Evolutionary conservation across 768 basidiomycete species (phyloP), one percentile per base, ranked within the genome.

Genomic region (Cystofilobasidium macerans): DNA sequence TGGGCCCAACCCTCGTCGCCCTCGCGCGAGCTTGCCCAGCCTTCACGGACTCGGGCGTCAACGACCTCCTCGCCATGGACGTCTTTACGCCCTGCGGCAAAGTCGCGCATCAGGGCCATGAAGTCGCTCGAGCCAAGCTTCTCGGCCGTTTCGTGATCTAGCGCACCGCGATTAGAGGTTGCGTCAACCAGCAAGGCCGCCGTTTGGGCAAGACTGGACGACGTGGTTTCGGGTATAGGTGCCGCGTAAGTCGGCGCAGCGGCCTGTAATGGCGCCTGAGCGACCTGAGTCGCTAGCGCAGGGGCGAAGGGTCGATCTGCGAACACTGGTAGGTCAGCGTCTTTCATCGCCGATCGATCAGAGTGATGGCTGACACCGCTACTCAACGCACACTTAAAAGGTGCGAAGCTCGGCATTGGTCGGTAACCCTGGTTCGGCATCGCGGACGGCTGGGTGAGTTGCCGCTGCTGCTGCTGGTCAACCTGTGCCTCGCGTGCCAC

Each of bases 111-210:
- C 32, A 95, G 80, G 26, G 81, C 81, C 80, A 95, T 79, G 74
- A 95, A 95, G 66, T 82, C 80, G 75, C 88, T 90, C 36, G 89
- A 82, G 76, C 83, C 81, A 72, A 95, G 91, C 74, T 94, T 95
- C 40, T 85, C 83, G 72, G 88, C 90, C 71, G 82, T 80, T 62
- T 88, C 87, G 65, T 42, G 16, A 35, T 57, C 28, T 5, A 57
- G 22, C 3, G 42, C 33, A 5, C 42, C n/a, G 28, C n/a, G n/a
- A n/a, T 85, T 77, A 71, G 82, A 79, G 54, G 93, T 82, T n/a
- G 85, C 81, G 47, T 88, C 83, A 62, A 94, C 78, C 43, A 94
- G 81, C 48, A 84, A 77, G 12, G 83, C 88, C 14, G 91, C 91
- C 11, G 88, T 86, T 33, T 82, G 81, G 2, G 90, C 86, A 54